Evolutionary conservation across 73 alveolate species (phyloP), one percentile per base, ranked within the genome.

Genomic region (Breviolum minutum): DNA sequence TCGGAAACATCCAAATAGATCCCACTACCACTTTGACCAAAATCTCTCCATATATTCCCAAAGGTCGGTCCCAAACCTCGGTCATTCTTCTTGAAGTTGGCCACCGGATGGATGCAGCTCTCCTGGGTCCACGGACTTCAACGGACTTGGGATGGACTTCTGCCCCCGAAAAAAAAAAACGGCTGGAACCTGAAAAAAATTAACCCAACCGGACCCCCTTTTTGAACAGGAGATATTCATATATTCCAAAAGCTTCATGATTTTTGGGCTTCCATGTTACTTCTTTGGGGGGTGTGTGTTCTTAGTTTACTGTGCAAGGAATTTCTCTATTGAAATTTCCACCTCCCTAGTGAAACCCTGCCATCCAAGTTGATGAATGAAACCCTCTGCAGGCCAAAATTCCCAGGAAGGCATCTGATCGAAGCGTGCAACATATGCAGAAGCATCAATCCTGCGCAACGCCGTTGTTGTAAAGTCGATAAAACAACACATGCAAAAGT

Each of bases 371-470:
- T 29, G 68, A 61, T 63, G 89, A 16, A 64, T n/a, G 29, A 30
- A 70, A 84, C 27, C 60, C 62, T 76, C 62, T 73, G 24, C 20
- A 29, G 40, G 61, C 88, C 88, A 19, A 27, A 66, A 5, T 10
- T 80, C 99, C 99, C 99, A 94, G 73, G 94, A 63, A 8, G 99
- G 99, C 99, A 94, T 94, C 94, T 94, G 99, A 63, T 94, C 99
- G 60, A 94, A 94, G 89, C 99, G 99, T 20, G 69, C 71, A 62
- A 63, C 84, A 74, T 94, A 94, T 63, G 71, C 74, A 26, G 98
- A 80, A 30, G 98, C 98, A 7, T 92, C 98, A 80, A 92, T 92
- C 81, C 98, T 73, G 24, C 87, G 54, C 61, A n/a, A 79, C 87
- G 61, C 87, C 87, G 6, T 13, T 29, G 24, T 79, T 79, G 54